Evolutionary conservation across 352 stramenopile genomes (phyloP), one percentile per base, ranked within the genome.

Genomic region (Pythium biforme): DNA sequence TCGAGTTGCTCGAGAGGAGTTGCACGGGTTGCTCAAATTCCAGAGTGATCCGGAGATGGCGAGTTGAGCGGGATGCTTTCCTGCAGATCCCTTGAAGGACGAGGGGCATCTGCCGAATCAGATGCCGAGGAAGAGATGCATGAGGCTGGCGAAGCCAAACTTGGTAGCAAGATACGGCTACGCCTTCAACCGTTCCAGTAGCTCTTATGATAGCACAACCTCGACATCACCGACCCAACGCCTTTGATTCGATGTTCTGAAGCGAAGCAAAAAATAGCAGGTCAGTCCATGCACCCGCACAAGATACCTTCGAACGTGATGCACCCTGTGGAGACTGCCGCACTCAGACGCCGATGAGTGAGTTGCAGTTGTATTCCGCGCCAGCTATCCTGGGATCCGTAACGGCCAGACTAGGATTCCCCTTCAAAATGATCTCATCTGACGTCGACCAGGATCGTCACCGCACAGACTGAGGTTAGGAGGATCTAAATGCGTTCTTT

Each of bases 11-110:
- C 52, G 9, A 23, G 39, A 48, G 55, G 43, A 64, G 45, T 64
- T 48, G 62, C 62, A 53, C 19, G 29, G 29, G n/a, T 56, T 52
- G 63, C 63, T 64, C 63, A 65, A 65, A 70, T 65, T 70, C 43
- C 26, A 61, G 49, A 70, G 55, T 70, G 63, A 65, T 7, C 2
- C n/a, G n/a, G 45, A 9, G 22, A 31, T 20, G 43, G 23, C 1
- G 27, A 55, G 4, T 19, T 19, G 46, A 17, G 46, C 45, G 34
- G n/a, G 19, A 33, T 6, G 15, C n/a, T 53, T 27, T 17, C 20
- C 20, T 31, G 14, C 20, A 43, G 20, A 7, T 19, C 1, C 41
- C 54, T 51, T 41, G 3, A 12, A 37, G 15, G 34, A 37, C 14
- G 31, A 55, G 20, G 12, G 14, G 34, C 29, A 27, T 45, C 29